Conservation (phyloP, 192 early-diverging fungal genomes). For the Chytriomyces sp. region DNA sequence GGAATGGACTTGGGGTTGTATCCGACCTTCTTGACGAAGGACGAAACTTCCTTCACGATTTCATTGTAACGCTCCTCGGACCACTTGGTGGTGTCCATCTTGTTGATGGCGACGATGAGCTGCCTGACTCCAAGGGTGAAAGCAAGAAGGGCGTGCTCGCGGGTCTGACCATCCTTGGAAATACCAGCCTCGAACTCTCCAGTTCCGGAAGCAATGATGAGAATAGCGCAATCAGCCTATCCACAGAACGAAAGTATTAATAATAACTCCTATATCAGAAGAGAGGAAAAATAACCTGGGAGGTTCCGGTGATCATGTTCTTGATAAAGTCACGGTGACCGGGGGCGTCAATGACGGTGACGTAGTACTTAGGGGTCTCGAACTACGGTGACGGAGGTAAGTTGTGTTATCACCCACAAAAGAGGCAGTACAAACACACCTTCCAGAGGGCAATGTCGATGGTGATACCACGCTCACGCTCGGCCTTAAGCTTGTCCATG, state of each 20-base stretch:
- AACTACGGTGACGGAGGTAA: slow-evolving; percentile 29
- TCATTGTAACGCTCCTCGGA: slow-evolving; percentile 93
- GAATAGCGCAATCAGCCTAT: slow-evolving; percentile 91
- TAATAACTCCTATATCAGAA: not conserved
- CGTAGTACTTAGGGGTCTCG: slow-evolving; percentile 93
- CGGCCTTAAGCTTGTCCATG: slow-evolving; percentile 97
- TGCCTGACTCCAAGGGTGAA: slow-evolving; percentile 97
- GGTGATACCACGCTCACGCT: slow-evolving; percentile 99
- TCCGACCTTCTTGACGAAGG: slow-evolving; percentile 97
- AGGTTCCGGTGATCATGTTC: slow-evolving; percentile 90
- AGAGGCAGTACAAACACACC: slow-evolving; percentile 46
- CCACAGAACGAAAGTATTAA: not conserved
- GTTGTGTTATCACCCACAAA: slow-evolving; percentile 8
- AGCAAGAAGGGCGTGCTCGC: slow-evolving; percentile 97
- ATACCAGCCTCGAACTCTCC: slow-evolving; percentile 97
- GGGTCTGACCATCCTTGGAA: slow-evolving; percentile 98
- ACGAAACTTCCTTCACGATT: slow-evolving; percentile 93
- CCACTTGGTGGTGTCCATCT: slow-evolving; percentile 97
- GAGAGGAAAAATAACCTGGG: slow-evolving; percentile 77
- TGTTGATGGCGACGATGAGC: slow-evolving; percentile 98
- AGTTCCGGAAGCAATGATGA: slow-evolving; percentile 90
- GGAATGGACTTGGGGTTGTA: slow-evolving; percentile 91
- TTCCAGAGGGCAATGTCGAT: slow-evolving; percentile 98
- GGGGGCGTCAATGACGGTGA: slow-evolving; percentile 98
- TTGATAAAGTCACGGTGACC: slow-evolving; percentile 99